These are phyloP conservation scores for Brettanomyces naardenensis DNA, from an alignment of 805 yeast genomes.

Conservation along the genomic window DNA sequence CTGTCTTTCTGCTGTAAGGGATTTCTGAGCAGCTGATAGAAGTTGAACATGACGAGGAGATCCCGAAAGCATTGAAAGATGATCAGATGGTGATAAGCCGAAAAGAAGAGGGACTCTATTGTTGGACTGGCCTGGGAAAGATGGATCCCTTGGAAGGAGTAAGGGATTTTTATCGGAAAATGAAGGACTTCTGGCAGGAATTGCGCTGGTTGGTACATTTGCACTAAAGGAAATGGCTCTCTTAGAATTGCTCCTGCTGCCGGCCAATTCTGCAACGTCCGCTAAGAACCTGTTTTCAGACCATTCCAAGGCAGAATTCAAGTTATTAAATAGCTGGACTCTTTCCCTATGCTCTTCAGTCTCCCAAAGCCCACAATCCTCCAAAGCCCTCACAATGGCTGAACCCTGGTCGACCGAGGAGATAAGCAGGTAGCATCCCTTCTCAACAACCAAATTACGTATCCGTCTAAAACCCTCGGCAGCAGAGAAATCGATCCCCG, in stretches of 20 bases:
- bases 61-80: neutral
- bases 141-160: neutral
- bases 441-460: slow-evolving; percentile 65
- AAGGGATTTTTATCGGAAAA: too few relatives aligned
- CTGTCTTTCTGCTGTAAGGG: slow-evolving; percentile 24
- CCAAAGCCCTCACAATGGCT: slow-evolving; percentile 58
- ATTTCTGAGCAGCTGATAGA: slow-evolving; percentile 42
- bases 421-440: slow-evolving; percentile 62
- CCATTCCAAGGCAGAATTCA: slow-evolving; percentile 91
- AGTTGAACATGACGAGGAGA: slow-evolving; percentile 50
- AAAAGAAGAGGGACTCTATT: too few relatives aligned
- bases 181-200: too few relatives aligned
- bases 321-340: slow-evolving; percentile 62
- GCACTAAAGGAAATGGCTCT: too few relatives aligned
- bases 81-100: slow-evolving; percentile 3
- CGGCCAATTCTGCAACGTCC: slow-evolving; percentile 37
- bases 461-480: slow-evolving; percentile 92
- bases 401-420: slow-evolving; percentile 70
- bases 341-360: slow-evolving; percentile 34
- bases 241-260: neutral
- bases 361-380: slow-evolving; percentile 78
- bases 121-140: too few relatives aligned
- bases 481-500: slow-evolving; percentile 84
- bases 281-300: slow-evolving; percentile 85
- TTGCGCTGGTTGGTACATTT: too few relatives aligned